A percentile compares a stretch with the other conserved stretches of the same genome.
phyloP scores from a whole-genome alignment of 2,329 filamentous ascomycete species.

The Paraconiothyrium brasiliense region DNA sequence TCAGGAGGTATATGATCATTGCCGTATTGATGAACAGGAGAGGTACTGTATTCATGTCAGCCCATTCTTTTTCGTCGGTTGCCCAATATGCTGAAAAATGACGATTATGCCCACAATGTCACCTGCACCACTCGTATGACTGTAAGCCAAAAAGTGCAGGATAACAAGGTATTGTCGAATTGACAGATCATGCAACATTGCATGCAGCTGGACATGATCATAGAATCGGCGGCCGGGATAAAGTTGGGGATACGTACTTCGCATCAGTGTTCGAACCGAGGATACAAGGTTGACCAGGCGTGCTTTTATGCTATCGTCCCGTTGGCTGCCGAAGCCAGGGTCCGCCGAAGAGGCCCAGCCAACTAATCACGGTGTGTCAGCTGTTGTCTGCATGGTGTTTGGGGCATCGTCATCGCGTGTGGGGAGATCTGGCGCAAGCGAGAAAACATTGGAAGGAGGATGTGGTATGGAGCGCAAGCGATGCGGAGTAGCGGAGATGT shows the following conservation, averaged over 20 bases:
- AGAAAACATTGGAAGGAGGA: neutral
- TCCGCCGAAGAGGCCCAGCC: constrained; percentile 79
- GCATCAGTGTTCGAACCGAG: constrained; percentile 89
- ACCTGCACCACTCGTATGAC: neutral
- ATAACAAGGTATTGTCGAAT: neutral
- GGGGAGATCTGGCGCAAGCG: constrained; percentile 4
- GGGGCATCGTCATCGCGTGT: neutral
- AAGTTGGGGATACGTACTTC: constrained; percentile 70
- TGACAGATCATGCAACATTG: neutral
- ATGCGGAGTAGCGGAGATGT: neutral
- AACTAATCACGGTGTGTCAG: constrained; percentile 62
- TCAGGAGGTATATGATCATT: constrained; percentile 50
- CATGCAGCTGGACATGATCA: neutral
- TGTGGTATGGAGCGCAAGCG: neutral
- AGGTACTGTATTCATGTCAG: constrained; percentile 43
- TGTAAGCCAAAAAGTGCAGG: neutral
- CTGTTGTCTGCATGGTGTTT: neutral
- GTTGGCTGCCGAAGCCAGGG: constrained; percentile 77
- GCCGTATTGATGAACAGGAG: constrained; percentile 52
- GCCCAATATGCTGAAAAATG: neutral
- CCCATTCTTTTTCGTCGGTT: neutral
- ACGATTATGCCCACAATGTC: neutral
- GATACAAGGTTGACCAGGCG: constrained; percentile 91
- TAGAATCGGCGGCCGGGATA: neutral
- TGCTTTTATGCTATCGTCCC: constrained; percentile 80